phyloP scores from a whole-genome alignment of 176 grass and related monocot genomes.

The Urochloa ruziziensis region DNA sequence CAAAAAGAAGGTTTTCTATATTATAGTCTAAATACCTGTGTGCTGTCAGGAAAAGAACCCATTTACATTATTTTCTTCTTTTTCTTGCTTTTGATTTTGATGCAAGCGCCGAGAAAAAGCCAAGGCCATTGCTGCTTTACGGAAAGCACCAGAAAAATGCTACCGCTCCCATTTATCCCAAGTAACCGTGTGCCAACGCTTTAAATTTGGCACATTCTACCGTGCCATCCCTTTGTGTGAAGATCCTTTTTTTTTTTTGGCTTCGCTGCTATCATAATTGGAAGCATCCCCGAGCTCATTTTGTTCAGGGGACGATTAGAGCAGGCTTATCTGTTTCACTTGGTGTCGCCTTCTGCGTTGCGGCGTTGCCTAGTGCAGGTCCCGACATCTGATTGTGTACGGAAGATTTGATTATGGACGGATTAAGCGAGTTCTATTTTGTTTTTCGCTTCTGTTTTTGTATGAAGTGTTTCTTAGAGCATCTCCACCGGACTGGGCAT shows the following conservation, averaged over 20 bases:
- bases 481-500: too few relatives aligned
- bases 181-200: background rate
- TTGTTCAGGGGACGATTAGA: conserved; percentile 1
- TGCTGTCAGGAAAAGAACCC: background rate
- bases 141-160: background rate
- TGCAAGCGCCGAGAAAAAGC: background rate
- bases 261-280: too few relatives aligned
- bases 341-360: background rate
- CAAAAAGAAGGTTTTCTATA: background rate
- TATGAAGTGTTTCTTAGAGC: too few relatives aligned
- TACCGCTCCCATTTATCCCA: background rate
- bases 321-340: background rate
- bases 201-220: too few relatives aligned
- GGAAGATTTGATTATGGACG: background rate
- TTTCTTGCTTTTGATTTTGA: background rate
- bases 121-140: background rate
- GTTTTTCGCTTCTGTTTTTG: background rate
- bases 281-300: too few relatives aligned
- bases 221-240: too few relatives aligned
- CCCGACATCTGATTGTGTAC: background rate
- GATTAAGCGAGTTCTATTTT: background rate
- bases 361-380: background rate
- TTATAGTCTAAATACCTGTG: background rate
- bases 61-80: background rate
- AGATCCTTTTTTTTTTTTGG: too few relatives aligned